Base-by-base conservation (phyloP, 2,329 filamentous ascomycete species). In the Nigrograna mackinnonii region DNA sequence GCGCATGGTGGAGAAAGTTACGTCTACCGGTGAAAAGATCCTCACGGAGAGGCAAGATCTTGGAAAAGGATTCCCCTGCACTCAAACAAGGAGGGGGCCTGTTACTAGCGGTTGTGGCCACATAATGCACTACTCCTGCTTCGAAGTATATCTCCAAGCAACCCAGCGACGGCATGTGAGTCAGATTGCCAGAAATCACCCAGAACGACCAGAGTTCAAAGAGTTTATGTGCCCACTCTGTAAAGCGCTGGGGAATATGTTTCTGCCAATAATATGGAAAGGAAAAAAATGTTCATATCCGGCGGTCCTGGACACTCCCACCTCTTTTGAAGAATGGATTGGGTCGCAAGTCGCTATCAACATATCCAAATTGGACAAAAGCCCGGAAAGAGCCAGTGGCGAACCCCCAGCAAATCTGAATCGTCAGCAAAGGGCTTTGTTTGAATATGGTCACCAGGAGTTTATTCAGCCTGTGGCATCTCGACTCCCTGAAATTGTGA, bases 101-200 rank as follows among this genome's bases (percentile, higher is more conserved):
- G 86, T 97, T 2, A 89, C 91, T 9, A 89, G 88, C 24, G 90
- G 92, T 7, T 99, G 94, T 68, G 94, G 94, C 3, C 94, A 99
- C 67, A 95, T 99, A 60, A 99, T 99, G 94, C 94, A 99, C 67
- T 97, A 89, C 66, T 84, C 82, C 54, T 99, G 94, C 70, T 99
- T 99, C 63, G 91, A 96, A 59, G 82, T 87, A 30, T 99, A 97
- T 62, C 87, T 89, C 52, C 83, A 88, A 34, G 90, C 92, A 4
- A 95, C 90, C 0, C 79, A 85, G 39, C 81, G 91, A 46, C 83
- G 94, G 28, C 95, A 99, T 63, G 82, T 82, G 16, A 89, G 94
- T 58, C 94, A 99, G 66, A 96, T 99, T 66, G 91, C 94, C 6
- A 82, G 94, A 12, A 89, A 96, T 57, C 94, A 97, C 57, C 94